Evolutionary conservation across 208 protist species (phyloP).

Genomic region (Entamoeba invadens): DNA sequence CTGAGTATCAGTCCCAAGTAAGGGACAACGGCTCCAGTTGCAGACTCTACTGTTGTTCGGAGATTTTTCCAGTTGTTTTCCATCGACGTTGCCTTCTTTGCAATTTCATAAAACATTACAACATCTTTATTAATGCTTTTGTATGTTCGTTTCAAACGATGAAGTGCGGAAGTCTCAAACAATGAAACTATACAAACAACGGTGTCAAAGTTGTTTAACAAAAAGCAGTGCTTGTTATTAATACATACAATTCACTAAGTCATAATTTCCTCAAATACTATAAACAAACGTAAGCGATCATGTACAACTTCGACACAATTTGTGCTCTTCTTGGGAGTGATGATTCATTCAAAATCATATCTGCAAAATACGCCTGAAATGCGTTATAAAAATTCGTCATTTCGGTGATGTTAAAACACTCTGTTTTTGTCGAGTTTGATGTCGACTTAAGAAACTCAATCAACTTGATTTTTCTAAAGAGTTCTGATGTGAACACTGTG

Average conservation of each 20-base stretch:
- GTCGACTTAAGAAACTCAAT: neutral
- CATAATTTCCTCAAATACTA: too few species aligned
- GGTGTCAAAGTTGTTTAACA: neutral
- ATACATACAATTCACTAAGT: too few species aligned
- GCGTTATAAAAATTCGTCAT: neutral
- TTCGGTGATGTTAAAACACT: neutral
- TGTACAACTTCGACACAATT: neutral
- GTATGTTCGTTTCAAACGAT: neutral
- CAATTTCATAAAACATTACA: neutral
- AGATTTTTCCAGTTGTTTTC: neutral
- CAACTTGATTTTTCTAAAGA: neutral
- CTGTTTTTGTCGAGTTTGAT: neutral
- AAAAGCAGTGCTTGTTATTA: neutral
- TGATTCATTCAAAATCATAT: neutral
- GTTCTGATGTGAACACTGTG: neutral
- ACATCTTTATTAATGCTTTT: neutral
- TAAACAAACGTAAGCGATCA: neutral
- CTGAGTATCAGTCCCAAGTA: neutral
- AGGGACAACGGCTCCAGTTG: neutral
- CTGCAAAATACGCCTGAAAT: neutral
- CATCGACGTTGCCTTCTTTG: neutral
- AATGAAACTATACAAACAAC: neutral
- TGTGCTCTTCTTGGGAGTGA: neutral
- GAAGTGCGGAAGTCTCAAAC: neutral
- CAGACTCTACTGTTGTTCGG: neutral